Conservation (phyloP, 306 rosid genomes). For the Betula pendula region DNA sequence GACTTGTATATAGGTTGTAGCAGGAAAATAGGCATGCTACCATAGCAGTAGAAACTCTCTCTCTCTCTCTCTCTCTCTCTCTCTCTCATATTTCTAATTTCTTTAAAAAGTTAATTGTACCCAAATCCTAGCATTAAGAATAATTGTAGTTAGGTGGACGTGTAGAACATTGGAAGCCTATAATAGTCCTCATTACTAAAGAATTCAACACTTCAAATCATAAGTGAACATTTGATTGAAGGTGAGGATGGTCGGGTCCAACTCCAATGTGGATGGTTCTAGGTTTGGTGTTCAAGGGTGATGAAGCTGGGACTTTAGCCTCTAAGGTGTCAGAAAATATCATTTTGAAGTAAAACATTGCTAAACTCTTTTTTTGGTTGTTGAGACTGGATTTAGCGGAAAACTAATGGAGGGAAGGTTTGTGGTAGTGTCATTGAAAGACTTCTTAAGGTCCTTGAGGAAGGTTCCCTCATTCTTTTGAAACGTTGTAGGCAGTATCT, state of each 20-base stretch:
- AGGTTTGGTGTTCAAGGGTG: slow-evolving; percentile 16
- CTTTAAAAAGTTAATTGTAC: neutral
- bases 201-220: neutral
- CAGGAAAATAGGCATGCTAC: neutral
- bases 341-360: neutral
- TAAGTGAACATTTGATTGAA: neutral
- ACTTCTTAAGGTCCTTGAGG: neutral
- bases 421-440: neutral
- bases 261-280: neutral
- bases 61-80: neutral
- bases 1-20: neutral
- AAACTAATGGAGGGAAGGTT: neutral
- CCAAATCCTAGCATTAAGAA: neutral
- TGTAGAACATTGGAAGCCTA: neutral
- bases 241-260: neutral
- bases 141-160: neutral
- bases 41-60: neutral
- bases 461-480: neutral
- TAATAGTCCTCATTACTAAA: no score
- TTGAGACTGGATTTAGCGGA: neutral
- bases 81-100: neutral
- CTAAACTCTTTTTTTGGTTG: neutral
- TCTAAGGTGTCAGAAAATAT: neutral
- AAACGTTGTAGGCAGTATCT: neutral
- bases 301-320: neutral